Conservation (phyloP, 441 rosid genomes). For the Gossypium gossypioides region DNA sequence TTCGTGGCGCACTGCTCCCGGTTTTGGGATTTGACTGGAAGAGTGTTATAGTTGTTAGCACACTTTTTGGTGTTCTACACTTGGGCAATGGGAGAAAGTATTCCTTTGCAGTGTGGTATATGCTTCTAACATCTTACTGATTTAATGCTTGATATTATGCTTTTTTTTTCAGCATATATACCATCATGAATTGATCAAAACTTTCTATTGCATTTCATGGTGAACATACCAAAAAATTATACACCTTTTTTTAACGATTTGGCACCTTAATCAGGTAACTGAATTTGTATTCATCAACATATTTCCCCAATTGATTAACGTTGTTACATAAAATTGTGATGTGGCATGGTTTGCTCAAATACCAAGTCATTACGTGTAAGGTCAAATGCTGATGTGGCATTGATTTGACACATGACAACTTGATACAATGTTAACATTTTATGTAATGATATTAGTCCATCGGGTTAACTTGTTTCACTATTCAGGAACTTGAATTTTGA, state of each 20-base stretch:
- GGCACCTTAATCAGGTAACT: not conserved
- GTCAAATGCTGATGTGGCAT: not conserved
- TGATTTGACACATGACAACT: not conserved
- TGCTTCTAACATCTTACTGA: not conserved
- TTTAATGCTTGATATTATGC: not conserved
- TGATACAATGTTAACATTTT: not conserved
- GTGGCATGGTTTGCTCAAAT: not conserved
- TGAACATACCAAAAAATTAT: too few relatives aligned
- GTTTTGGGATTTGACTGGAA: conserved; percentile 58
- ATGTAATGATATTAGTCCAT: not conserved
- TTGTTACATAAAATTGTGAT: not conserved
- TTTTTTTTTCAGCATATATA: not conserved
- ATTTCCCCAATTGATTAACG: too few relatives aligned
- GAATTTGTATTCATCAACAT: too few relatives aligned
- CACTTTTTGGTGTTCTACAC: conserved; percentile 67
- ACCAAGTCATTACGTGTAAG: not conserved
- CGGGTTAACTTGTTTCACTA: not conserved
- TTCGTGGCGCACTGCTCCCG: conserved; percentile 67
- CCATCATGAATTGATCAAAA: not conserved
- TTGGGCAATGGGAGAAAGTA: conserved; percentile 74
- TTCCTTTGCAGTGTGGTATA: conserved; percentile 81
- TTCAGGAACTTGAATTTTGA: too few relatives aligned
- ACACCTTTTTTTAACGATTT: not conserved
- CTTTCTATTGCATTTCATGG: not conserved
- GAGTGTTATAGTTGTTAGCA: conserved; percentile 45